These are phyloP conservation scores for Collybia nuda DNA, from an alignment of 768 basidiomycete species.

Conservation along the genomic window DNA sequence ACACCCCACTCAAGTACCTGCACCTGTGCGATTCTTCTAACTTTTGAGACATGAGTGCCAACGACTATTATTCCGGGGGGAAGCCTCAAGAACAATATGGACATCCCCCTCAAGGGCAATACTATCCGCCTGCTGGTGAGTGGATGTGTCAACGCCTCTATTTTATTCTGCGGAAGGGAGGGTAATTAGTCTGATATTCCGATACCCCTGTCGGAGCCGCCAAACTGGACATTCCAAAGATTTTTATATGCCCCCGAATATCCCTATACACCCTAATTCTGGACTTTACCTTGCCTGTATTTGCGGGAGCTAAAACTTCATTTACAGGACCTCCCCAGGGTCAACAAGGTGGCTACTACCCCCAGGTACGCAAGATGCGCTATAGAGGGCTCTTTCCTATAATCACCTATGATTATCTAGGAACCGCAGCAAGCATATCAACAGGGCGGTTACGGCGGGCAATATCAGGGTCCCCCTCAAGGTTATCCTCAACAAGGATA, in stretches of 20 bases:
- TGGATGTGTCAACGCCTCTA: conserved; percentile 1
- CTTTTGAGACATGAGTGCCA: conserved; percentile 57
- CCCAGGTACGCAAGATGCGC: conserved; percentile 32
- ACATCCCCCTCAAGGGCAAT: conserved; percentile 48
- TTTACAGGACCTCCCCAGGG: conserved; percentile 49
- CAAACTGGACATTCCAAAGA: no score
- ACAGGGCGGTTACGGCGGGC: conserved; percentile 29
- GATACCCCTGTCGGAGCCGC: neutral
- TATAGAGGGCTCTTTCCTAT: neutral
- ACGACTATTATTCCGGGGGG: conserved; percentile 65
- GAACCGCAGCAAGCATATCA: conserved; percentile 75
- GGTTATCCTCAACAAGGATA: conserved; percentile 56
- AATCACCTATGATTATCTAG: conserved; percentile 26
- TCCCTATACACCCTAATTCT: no score
- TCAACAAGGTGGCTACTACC: conserved; percentile 69
- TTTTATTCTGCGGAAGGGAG: neutral
- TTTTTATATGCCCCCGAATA: no score
- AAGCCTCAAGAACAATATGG: conserved; percentile 54
- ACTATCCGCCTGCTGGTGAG: conserved; percentile 39
- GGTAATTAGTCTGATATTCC: neutral
- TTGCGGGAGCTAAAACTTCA: neutral
- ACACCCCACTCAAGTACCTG: conserved; percentile 1
- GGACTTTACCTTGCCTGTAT: neutral
- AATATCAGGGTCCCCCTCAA: conserved; percentile 37
- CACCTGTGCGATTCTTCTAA: conserved; percentile 6